Evolutionary conservation across 768 basidiomycete genomes (phyloP).

Genomic region (Ephemerocybe angulata): DNA sequence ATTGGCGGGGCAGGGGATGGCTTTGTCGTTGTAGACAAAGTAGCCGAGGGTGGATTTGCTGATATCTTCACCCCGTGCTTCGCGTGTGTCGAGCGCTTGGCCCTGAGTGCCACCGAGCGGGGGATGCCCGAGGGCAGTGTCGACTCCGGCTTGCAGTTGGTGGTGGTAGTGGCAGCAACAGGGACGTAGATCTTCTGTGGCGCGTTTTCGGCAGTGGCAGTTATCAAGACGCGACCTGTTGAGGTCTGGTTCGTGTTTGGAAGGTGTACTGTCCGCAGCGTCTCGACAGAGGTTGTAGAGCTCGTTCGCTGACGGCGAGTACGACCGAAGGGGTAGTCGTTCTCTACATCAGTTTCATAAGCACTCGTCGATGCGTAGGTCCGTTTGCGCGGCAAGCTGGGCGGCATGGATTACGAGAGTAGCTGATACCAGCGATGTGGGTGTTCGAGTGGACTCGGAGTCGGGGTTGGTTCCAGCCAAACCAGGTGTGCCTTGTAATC

Average conservation of each 20-base stretch:
- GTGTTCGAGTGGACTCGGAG: neutral
- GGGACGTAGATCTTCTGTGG: neutral
- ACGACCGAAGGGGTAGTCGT: neutral
- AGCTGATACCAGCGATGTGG: neutral
- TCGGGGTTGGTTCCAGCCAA: neutral
- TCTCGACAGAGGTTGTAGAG: neutral
- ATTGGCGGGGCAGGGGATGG: neutral
- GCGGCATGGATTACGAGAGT: slow-evolving; percentile 6
- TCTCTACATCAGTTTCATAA: slow-evolving; percentile 5
- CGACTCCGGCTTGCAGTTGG: neutral
- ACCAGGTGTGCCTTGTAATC: too few species aligned
- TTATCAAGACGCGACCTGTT: neutral
- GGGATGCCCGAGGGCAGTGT: slow-evolving; percentile 1
- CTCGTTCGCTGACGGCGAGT: neutral
- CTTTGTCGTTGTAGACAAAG: neutral
- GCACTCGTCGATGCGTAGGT: neutral
- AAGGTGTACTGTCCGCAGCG: neutral
- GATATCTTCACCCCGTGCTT: neutral
- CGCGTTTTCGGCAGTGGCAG: neutral
- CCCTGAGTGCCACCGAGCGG: neutral
- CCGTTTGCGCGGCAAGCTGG: slow-evolving; percentile 3
- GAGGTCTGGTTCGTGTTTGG: neutral
- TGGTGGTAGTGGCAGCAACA: neutral
- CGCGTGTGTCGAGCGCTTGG: neutral
- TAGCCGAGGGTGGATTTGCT: neutral